Evolutionary conservation across 169 alveolate genomes (phyloP).

Genomic region (Amoebophrya sp.): DNA sequence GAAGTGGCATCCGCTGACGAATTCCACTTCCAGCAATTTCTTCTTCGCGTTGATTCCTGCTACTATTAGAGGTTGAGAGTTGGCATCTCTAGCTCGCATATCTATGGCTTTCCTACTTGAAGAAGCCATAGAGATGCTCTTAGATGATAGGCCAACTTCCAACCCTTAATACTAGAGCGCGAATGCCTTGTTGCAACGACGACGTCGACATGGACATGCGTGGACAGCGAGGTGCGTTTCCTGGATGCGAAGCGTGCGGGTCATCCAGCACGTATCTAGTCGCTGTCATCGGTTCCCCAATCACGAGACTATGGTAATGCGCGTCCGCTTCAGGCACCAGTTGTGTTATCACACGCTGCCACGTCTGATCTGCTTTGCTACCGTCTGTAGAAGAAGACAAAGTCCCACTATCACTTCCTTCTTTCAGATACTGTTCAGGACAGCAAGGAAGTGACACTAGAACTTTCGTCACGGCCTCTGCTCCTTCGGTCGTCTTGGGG

Average conservation of each 20-base stretch:
- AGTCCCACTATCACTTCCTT: too few species aligned
- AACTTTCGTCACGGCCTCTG: not conserved
- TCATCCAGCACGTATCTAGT: not conserved
- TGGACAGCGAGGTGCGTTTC: not conserved
- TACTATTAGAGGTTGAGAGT: too few species aligned
- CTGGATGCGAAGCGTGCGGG: not conserved
- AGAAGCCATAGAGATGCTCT: too few species aligned
- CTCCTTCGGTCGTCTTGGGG: not conserved
- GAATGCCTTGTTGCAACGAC: too few species aligned
- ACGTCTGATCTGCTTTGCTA: not conserved
- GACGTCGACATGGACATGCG: too few species aligned
- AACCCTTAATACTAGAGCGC: too few species aligned
- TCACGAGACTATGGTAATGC: not conserved
- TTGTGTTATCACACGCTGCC: not conserved
- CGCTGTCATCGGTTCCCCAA: not conserved
- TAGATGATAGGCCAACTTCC: too few species aligned
- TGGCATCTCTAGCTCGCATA: too few species aligned
- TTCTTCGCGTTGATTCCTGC: too few species aligned
- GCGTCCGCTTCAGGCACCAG: not conserved
- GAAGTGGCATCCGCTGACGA: not conserved
- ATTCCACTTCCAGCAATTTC: too few species aligned
- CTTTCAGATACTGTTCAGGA: not conserved
- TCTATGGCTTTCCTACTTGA: too few species aligned
- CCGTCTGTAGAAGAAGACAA: too few species aligned
- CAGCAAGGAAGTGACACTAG: not conserved